These are phyloP conservation scores for Handroanthus guayacan DNA, from an alignment of 257 asterid species.

Conservation along the genomic window DNA sequence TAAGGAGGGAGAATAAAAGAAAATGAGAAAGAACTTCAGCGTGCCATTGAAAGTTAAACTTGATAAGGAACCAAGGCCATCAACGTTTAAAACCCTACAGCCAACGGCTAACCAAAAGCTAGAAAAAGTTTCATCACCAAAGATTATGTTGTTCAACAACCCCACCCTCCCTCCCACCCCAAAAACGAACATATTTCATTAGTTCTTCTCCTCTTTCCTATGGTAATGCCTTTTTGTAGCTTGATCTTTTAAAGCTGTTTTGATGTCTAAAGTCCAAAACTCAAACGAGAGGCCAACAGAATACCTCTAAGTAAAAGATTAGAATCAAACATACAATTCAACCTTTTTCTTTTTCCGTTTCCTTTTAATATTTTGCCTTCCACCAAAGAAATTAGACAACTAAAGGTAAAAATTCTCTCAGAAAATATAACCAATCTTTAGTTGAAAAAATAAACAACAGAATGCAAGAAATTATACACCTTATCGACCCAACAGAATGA, in stretches of 20 bases:
- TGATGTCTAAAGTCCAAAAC: background rate
- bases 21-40: constrained; percentile 17
- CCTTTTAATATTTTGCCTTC: background rate
- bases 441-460: background rate
- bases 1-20: background rate
- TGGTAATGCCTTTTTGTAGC: background rate
- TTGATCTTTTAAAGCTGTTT: background rate
- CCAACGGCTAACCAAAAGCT: background rate
- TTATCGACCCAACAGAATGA: background rate
- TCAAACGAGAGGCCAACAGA: background rate
- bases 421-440: background rate
- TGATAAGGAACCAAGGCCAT: constrained; percentile 13
- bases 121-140: background rate
- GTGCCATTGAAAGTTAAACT: background rate
- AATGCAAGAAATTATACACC: background rate
- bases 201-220: background rate
- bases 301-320: background rate
- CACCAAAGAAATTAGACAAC: constrained; percentile 4
- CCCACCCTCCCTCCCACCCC: background rate
- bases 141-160: background rate
- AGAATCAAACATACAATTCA: background rate
- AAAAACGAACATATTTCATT: background rate
- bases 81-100: constrained; percentile 3
- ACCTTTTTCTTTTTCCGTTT: background rate
- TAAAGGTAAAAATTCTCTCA: background rate